A percentile compares a stretch with the other conserved stretches of the same genome.
These are phyloP conservation scores for Coniosporium apollinis DNA, from an alignment of 495 filamentous ascomycete species.

Conservation along the genomic window DNA sequence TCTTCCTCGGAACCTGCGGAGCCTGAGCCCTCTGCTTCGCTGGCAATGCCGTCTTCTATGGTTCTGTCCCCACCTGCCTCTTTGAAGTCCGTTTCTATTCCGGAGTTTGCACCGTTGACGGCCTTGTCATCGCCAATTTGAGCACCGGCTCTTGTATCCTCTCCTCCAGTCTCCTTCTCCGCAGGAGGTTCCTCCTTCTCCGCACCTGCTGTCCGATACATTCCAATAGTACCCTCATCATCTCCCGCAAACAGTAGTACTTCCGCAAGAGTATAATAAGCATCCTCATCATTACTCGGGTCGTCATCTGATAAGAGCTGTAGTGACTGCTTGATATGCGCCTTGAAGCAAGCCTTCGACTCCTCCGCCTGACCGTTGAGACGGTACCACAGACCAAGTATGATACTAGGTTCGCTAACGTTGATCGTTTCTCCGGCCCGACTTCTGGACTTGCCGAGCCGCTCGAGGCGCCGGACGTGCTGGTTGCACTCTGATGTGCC, in stretches of 20 bases:
- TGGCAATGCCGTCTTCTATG: background rate
- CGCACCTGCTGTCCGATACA: background rate
- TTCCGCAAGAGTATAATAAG: background rate
- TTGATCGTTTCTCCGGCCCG: too few species aligned
- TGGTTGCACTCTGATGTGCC: background rate
- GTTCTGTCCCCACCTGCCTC: background rate
- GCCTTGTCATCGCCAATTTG: too few species aligned
- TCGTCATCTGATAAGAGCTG: constrained; percentile 6
- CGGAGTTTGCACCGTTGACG: too few species aligned
- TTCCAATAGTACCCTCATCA: background rate
- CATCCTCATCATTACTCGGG: constrained; percentile 3
- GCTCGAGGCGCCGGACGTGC: constrained; percentile 2
- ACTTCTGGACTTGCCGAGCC: constrained; percentile 2
- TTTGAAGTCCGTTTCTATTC: background rate
- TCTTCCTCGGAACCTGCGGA: background rate
- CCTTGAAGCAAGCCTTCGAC: constrained; percentile 1
- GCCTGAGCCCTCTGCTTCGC: too few species aligned
- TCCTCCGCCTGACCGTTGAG: constrained; percentile 3
- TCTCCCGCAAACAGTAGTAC: background rate
- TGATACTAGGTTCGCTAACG: background rate
- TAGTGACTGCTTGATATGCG: background rate
- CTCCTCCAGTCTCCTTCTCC: background rate
- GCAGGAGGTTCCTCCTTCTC: background rate
- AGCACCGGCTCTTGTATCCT: background rate
- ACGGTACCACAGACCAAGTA: constrained; percentile 4